These are phyloP conservation scores for Pistacia integerrima DNA, from an alignment of 345 rosid genomes.

Conservation along the genomic window DNA sequence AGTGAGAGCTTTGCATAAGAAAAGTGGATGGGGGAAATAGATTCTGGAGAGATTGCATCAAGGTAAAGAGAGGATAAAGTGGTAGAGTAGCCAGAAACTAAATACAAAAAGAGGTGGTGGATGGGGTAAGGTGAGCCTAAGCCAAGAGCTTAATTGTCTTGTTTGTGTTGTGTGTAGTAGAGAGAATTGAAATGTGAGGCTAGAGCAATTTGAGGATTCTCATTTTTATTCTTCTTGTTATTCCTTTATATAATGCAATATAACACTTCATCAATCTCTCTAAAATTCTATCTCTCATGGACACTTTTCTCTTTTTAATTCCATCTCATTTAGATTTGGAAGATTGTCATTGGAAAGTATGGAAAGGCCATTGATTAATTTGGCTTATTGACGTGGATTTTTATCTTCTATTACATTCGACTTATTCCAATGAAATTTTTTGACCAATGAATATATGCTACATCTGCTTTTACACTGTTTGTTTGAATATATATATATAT, in stretches of 20 bases:
- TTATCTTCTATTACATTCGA: no score
- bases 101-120: conserved; percentile 20
- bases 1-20: conserved; percentile 10
- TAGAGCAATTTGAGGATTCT: conserved; percentile 58
- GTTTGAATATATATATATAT: no score
- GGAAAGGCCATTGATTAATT: not conserved
- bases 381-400: no score
- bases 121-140: conserved; percentile 69
- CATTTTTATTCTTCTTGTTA: conserved; percentile 32
- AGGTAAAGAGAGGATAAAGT: conserved; percentile 22
- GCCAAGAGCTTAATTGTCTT: conserved; percentile 20
- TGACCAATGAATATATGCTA: no score
- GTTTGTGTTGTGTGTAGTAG: no score
- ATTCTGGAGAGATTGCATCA: conserved; percentile 9
- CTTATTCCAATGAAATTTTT: no score
- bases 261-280: conserved; percentile 14
- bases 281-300: not conserved
- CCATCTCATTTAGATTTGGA: not conserved
- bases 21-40: not conserved
- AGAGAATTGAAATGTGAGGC: conserved; percentile 37
- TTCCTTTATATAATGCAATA: not conserved
- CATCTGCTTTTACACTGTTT: no score
- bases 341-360: not conserved
- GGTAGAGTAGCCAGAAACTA: not conserved
- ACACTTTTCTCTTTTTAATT: not conserved